Conservation (phyloP, 1,284 basidiomycete genomes). For the Melampsora americana region DNA sequence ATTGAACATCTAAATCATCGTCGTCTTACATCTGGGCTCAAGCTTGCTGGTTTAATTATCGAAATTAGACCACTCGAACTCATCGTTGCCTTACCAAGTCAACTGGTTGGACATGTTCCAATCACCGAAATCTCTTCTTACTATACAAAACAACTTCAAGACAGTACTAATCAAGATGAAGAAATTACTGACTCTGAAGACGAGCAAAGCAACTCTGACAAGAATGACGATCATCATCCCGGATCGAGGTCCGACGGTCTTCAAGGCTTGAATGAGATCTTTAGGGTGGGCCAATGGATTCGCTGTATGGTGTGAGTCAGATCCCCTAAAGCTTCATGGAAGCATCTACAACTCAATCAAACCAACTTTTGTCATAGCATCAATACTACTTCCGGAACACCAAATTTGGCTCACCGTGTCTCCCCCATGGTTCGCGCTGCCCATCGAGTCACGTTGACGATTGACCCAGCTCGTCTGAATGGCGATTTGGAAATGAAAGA, state of each 20-base stretch:
- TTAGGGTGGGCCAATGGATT: constrained; percentile 79
- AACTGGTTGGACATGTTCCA: constrained; percentile 89
- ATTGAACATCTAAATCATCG: constrained; percentile 40
- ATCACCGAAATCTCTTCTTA: constrained; percentile 88
- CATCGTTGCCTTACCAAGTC: constrained; percentile 88
- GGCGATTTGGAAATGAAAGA: constrained; percentile 74
- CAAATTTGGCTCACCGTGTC: constrained; percentile 52
- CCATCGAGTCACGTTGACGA: constrained; percentile 78
- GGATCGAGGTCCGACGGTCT: constrained; percentile 59
- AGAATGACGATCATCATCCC: constrained; percentile 56
- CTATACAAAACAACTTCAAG: constrained; percentile 65
- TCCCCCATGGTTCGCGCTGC: constrained; percentile 61
- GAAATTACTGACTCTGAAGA: constrained; percentile 42
- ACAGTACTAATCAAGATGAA: constrained; percentile 48
- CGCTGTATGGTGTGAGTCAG: constrained; percentile 71
- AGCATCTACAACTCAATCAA: constrained; percentile 6
- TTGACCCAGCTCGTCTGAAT: constrained; percentile 83
- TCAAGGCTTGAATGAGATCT: constrained; percentile 66
- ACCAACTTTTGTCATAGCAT: constrained; percentile 59
- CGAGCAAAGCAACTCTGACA: constrained; percentile 59
- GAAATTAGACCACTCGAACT: constrained; percentile 84
- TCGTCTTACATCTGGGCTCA: constrained; percentile 76
- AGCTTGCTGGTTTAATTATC: constrained; percentile 78
- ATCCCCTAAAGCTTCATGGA: constrained; percentile 55
- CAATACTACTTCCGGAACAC: constrained; percentile 56